phyloP scores from a whole-genome alignment of 164 flowering plant genomes.

The Echeveria elegans region DNA sequence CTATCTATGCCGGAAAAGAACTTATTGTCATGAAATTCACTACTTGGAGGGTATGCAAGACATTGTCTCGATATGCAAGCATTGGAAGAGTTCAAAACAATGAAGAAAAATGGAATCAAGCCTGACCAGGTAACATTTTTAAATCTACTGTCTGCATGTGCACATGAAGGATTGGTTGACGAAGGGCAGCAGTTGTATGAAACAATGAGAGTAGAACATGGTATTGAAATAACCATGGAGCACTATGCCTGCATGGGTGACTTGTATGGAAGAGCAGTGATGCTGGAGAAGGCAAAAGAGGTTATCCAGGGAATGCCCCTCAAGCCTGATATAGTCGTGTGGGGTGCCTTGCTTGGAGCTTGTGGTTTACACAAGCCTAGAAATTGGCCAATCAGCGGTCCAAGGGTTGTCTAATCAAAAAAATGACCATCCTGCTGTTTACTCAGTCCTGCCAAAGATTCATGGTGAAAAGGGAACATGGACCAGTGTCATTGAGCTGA shows the following conservation, averaged over 20 bases:
- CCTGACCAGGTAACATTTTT: constrained; percentile 74
- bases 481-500: constrained; percentile 27
- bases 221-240: constrained; percentile 52
- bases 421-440: constrained; percentile 38
- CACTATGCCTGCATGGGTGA: constrained; percentile 83
- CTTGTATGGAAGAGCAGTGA: constrained; percentile 63
- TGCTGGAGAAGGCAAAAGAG: constrained; percentile 50
- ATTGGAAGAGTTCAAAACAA: constrained; percentile 36
- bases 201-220: constrained; percentile 37
- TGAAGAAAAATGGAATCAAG: constrained; percentile 32
- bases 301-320: constrained; percentile 40
- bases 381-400: constrained; percentile 38
- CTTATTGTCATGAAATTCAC: constrained; percentile 72
- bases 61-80: constrained; percentile 22
- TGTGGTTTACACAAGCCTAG: constrained; percentile 49
- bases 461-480: constrained; percentile 42
- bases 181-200: constrained; percentile 47
- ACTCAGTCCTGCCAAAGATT: constrained; percentile 33
- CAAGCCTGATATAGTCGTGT: constrained; percentile 65
- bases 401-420: constrained; percentile 30
- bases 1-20: constrained; percentile 4
- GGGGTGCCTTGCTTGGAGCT: constrained; percentile 84
- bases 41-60: constrained; percentile 47
- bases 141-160: constrained; percentile 60
- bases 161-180: constrained; percentile 47